phyloP scores from a whole-genome alignment of 495 filamentous ascomycete species.

The Xylaria venustula region DNA sequence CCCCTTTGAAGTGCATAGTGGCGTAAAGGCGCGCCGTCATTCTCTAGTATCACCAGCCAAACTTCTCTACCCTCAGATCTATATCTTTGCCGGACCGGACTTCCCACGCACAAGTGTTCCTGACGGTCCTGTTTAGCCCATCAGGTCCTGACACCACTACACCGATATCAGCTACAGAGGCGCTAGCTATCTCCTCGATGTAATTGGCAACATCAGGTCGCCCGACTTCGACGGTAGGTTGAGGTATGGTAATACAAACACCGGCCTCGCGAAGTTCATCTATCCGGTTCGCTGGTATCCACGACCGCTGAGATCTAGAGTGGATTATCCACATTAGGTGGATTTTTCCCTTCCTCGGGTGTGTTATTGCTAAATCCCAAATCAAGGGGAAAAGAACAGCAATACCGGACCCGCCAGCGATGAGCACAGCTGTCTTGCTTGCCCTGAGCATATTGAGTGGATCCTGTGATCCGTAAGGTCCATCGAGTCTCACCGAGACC shows the following conservation, averaged over 20 bases:
- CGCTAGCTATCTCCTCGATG: conserved; percentile 30
- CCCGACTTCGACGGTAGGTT: conserved; percentile 50
- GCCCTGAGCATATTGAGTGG: conserved; percentile 37
- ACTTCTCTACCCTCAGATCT: conserved; percentile 48
- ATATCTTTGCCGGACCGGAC: conserved; percentile 40
- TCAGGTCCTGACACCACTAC: conserved; percentile 57
- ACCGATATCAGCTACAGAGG: conserved; percentile 31
- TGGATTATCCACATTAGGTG: conserved; percentile 60
- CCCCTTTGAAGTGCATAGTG: too few species aligned
- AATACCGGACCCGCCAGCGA: conserved; percentile 65
- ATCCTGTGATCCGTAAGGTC: conserved; percentile 53
- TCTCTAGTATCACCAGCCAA: conserved; percentile 42
- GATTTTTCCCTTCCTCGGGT: conserved; percentile 34
- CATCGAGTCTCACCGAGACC: conserved; percentile 46
- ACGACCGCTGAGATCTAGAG: conserved; percentile 45
- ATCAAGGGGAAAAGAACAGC: conserved; percentile 56
- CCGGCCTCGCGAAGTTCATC: conserved; percentile 44
- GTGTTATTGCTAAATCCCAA: conserved; percentile 35
- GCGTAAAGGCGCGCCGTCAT: background rate
- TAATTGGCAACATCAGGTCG: conserved; percentile 47
- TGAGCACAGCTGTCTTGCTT: conserved; percentile 46
- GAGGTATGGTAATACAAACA: conserved; percentile 48
- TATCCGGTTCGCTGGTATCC: conserved; percentile 49
- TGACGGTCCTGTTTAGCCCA: conserved; percentile 48
- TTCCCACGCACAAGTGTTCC: conserved; percentile 51